Evolutionary conservation across 257 asterid species (phyloP).

Genomic region (Gentiana macrophylla): DNA sequence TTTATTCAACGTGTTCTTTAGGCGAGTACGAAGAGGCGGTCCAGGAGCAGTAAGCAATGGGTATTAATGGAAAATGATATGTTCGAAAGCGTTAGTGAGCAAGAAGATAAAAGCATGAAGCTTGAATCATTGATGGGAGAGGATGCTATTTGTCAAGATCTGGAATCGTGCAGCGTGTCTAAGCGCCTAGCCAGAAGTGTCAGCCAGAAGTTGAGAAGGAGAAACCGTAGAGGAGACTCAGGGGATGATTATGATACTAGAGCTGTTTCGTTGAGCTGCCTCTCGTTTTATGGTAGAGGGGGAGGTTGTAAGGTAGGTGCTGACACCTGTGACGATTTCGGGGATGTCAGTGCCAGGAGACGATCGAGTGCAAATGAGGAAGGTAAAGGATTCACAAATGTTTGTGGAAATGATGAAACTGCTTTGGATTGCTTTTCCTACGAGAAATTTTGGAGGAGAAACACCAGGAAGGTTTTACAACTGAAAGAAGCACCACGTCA

Average conservation of each 20-base stretch:
- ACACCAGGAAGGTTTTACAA: conserved; percentile 33
- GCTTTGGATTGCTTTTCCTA: conserved; percentile 55
- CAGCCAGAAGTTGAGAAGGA: conserved; percentile 74
- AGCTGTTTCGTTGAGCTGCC: conserved; percentile 69
- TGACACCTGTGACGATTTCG: conserved; percentile 60
- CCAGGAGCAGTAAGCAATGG: conserved; percentile 1
- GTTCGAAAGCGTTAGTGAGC: background rate
- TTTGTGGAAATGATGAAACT: conserved; percentile 45
- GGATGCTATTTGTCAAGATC: conserved; percentile 32
- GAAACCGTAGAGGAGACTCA: conserved; percentile 33
- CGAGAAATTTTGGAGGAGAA: conserved; percentile 66
- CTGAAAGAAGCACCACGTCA: conserved; percentile 22
- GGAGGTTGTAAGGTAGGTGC: conserved; percentile 97
- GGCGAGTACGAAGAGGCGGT: conserved; percentile 20
- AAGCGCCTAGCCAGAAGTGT: conserved; percentile 60
- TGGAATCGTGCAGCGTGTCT: conserved; percentile 52
- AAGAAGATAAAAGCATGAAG: conserved; percentile 24
- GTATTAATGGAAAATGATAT: conserved; percentile 14
- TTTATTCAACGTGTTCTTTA: conserved; percentile 12
- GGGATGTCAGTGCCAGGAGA: conserved; percentile 46
- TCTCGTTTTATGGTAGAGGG: conserved; percentile 58
- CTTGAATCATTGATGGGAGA: conserved; percentile 36
- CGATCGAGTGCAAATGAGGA: conserved; percentile 65
- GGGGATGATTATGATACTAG: conserved; percentile 44
- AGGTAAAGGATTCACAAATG: conserved; percentile 31